Evolutionary conservation across 495 filamentous ascomycete genomes (phyloP).

Genomic region (Penicillium canariense): DNA sequence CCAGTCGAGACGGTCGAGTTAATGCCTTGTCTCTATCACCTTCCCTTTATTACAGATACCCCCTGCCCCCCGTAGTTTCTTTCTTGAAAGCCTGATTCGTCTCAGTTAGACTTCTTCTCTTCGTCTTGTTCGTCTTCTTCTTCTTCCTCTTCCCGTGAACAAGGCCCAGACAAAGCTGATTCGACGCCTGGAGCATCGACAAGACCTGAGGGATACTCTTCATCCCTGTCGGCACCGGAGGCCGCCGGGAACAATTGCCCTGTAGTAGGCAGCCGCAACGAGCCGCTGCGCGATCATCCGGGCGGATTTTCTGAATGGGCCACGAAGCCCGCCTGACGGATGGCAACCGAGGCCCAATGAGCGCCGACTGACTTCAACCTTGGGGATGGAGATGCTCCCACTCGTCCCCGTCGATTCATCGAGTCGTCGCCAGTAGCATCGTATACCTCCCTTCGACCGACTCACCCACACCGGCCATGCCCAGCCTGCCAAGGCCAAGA

Average conservation of each 20-base stretch:
- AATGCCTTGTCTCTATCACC: neutral
- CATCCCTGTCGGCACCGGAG: neutral
- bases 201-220: neutral
- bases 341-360: neutral
- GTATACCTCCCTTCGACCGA: neutral
- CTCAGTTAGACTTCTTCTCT: no score
- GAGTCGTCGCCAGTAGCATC: neutral
- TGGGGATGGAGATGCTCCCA: no score
- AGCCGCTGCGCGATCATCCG: neutral
- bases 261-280: neutral
- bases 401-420: no score
- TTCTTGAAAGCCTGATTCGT: no score
- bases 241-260: neutral
- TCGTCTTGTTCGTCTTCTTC: no score
- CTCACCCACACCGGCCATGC: neutral
- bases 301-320: neutral
- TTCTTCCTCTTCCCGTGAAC: neutral
- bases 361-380: no score
- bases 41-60: neutral
- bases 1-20: constrained; percentile 8
- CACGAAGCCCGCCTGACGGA: neutral
- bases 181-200: neutral
- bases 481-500: neutral
- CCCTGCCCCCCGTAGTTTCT: no score
- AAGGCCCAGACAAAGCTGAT: no score